Evolutionary conservation across 371 early-diverging fungal species (phyloP).

Genomic region (Saksenaea oblongispora): DNA sequence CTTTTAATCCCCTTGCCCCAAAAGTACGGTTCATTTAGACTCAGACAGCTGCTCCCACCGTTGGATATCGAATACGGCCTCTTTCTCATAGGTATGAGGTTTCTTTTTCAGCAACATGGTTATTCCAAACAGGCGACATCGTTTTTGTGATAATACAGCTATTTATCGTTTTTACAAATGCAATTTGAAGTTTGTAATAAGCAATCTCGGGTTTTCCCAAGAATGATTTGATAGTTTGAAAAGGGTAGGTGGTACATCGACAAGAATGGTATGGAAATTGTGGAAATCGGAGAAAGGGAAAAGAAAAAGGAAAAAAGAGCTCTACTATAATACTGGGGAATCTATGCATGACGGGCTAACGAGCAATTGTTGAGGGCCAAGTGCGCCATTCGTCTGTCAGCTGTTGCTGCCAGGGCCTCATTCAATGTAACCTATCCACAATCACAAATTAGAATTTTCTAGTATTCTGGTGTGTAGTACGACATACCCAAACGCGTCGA

Average conservation of each 20-base stretch:
- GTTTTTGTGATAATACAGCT: too few species aligned
- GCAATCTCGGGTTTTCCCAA: too few species aligned
- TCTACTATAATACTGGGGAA: background rate
- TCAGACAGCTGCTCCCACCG: too few species aligned
- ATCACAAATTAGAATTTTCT: background rate
- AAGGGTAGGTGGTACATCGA: too few species aligned
- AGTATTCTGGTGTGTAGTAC: background rate
- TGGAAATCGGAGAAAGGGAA: background rate
- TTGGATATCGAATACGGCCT: too few species aligned
- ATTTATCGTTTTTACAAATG: too few species aligned
- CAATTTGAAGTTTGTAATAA: too few species aligned
- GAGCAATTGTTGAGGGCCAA: conserved; percentile 29
- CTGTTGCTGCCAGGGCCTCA: conserved; percentile 36
- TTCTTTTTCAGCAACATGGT: too few species aligned
- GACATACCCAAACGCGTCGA: conserved; percentile 40
- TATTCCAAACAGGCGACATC: too few species aligned
- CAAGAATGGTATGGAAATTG: background rate
- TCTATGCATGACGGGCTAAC: background rate
- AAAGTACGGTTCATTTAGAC: too few species aligned
- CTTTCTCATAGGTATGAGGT: too few species aligned
- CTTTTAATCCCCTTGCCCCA: background rate
- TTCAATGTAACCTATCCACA: conserved; percentile 28
- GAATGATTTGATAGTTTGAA: too few species aligned
- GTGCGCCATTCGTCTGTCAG: conserved; percentile 38
- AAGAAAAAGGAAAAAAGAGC: background rate